Percentiles rank a stretch among this genome's conserved stretches.
These are phyloP conservation scores for Epichloe hybrida DNA, from an alignment of 2,329 filamentous ascomycete genomes.

Conservation along the genomic window DNA sequence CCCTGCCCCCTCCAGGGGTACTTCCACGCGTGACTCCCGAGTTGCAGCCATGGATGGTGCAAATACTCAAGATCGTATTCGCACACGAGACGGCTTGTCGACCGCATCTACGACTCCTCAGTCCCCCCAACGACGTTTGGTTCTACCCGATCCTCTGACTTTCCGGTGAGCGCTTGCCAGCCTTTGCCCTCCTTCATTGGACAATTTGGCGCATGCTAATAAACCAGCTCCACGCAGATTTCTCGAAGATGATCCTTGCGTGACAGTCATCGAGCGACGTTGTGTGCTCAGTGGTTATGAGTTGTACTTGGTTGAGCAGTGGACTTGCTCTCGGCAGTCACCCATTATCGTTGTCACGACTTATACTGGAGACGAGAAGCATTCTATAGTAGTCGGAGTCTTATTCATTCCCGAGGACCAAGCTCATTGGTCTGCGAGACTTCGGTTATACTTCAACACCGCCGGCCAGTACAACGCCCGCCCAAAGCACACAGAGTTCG, in stretches of 20 bases:
- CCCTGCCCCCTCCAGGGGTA: neutral
- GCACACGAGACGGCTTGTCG: conserved; percentile 6
- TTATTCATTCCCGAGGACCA: conserved; percentile 73
- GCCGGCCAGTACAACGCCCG: conserved; percentile 76
- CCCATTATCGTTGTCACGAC: conserved; percentile 87
- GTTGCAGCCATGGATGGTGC: conserved; percentile 1
- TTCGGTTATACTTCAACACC: conserved; percentile 76
- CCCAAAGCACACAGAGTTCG: conserved; percentile 66
- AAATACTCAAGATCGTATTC: neutral
- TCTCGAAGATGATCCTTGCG: conserved; percentile 71
- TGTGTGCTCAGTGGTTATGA: conserved; percentile 70
- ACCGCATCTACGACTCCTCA: conserved; percentile 9
- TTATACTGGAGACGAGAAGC: conserved; percentile 75
- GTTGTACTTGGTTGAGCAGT: conserved; percentile 90
- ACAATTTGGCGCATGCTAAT: conserved; percentile 4
- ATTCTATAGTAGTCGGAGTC: conserved; percentile 67
- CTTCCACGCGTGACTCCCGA: neutral
- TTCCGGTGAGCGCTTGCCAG: conserved; percentile 30
- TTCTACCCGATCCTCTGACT: conserved; percentile 46
- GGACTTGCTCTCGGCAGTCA: conserved; percentile 83
- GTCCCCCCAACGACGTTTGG: conserved; percentile 30
- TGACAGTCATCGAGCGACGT: conserved; percentile 59
- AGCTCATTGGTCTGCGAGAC: conserved; percentile 60
- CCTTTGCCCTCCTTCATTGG: neutral
- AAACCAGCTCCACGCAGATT: conserved; percentile 34